A percentile compares a stretch with the other conserved stretches of the same genome.
phyloP scores from a whole-genome alignment of 805 yeast species.

The Ogataea sp. region DNA sequence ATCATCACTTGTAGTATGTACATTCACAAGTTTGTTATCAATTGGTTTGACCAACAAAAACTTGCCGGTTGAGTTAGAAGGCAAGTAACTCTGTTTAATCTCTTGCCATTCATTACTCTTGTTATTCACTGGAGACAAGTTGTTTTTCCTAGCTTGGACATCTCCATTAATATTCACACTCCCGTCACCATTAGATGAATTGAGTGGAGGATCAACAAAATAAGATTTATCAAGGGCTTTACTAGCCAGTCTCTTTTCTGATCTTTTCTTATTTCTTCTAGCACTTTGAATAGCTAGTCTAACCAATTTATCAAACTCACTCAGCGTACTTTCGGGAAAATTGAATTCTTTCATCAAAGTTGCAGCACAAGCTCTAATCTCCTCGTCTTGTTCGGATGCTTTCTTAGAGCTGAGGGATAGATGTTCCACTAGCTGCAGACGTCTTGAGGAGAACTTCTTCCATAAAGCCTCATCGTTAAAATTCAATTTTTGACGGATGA shows the following conservation, averaged over 20 bases:
- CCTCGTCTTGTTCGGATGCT: slow-evolving; percentile 89
- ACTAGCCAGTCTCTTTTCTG: slow-evolving; percentile 30
- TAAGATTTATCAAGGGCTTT: slow-evolving; percentile 4
- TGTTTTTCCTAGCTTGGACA: background rate
- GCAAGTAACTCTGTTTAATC: background rate
- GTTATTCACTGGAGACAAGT: background rate
- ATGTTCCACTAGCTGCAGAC: slow-evolving; percentile 82
- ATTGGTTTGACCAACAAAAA: background rate
- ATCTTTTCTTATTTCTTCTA: slow-evolving; percentile 75
- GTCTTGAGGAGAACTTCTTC: slow-evolving; percentile 85
- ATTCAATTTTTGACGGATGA: slow-evolving; percentile 51
- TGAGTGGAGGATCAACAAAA: background rate
- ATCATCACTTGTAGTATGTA: background rate
- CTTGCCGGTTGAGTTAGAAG: background rate
- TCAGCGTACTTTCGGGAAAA: slow-evolving; percentile 46
- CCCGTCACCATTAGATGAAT: background rate
- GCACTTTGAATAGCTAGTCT: slow-evolving; percentile 93
- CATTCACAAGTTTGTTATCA: slow-evolving; percentile 8
- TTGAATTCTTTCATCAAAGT: slow-evolving; percentile 72
- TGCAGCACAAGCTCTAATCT: slow-evolving; percentile 71
- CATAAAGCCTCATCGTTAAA: slow-evolving; percentile 79
- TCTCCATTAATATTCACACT: background rate
- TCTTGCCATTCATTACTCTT: background rate
- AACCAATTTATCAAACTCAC: slow-evolving; percentile 83
- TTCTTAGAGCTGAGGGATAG: slow-evolving; percentile 51